These are phyloP conservation scores for Austroboletus niveus DNA, from an alignment of 1,284 basidiomycete genomes.

Conservation along the genomic window DNA sequence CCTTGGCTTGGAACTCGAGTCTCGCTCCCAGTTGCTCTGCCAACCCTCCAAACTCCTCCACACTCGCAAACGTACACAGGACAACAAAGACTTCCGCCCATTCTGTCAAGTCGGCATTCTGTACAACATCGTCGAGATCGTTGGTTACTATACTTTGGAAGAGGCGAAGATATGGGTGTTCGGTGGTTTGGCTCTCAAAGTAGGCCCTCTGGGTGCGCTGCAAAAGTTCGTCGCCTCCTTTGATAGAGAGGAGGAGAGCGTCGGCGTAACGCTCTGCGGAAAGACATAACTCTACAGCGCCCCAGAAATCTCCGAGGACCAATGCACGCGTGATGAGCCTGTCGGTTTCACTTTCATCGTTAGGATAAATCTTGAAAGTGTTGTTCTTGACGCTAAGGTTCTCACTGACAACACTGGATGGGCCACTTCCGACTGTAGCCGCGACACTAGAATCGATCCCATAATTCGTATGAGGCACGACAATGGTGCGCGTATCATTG, in stretches of 20 bases:
- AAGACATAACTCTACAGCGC: slow-evolving; percentile 90
- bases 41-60: slow-evolving; percentile 82
- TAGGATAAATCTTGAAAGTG: slow-evolving; percentile 90
- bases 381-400: slow-evolving; percentile 56
- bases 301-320: slow-evolving; percentile 92
- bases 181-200: slow-evolving; percentile 79
- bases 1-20: slow-evolving; percentile 55
- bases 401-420: slow-evolving; percentile 73
- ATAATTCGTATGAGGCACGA: slow-evolving; percentile 78
- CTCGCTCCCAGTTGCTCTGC: slow-evolving; percentile 92
- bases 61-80: slow-evolving; percentile 89
- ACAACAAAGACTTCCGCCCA: slow-evolving; percentile 99
- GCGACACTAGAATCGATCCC: slow-evolving; percentile 85
- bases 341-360: slow-evolving; percentile 87
- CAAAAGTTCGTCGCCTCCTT: slow-evolving; percentile 88
- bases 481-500: slow-evolving; percentile 57
- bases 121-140: slow-evolving; percentile 66
- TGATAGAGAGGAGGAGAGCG: slow-evolving; percentile 90
- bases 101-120: slow-evolving; percentile 92
- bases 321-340: slow-evolving; percentile 89
- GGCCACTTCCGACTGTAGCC: slow-evolving; percentile 84
- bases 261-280: slow-evolving; percentile 91
- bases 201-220: slow-evolving; percentile 91
- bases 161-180: slow-evolving; percentile 87
- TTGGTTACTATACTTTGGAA: slow-evolving; percentile 95